Conservation (phyloP, 371 early-diverging fungal genomes). For the Mortierella sp. region DNA sequence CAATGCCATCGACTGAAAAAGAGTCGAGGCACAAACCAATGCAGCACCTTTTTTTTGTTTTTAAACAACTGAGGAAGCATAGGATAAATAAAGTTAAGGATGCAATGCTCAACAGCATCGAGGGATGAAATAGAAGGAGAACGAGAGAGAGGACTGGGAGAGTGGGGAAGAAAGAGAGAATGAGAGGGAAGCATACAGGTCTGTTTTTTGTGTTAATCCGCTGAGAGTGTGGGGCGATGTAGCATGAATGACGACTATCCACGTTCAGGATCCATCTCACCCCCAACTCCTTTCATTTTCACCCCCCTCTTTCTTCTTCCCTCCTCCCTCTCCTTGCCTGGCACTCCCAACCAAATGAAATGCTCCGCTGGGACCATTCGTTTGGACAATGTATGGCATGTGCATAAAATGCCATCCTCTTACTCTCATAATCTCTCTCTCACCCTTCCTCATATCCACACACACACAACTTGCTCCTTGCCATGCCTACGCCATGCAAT, state of each 20-base stretch:
- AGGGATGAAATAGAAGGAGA: background rate
- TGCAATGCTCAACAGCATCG: background rate
- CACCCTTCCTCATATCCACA: background rate
- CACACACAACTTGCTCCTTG: constrained; percentile 2
- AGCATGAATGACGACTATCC: background rate
- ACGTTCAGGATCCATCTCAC: constrained; percentile 1
- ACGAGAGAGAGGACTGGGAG: constrained; percentile 6
- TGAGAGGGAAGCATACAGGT: background rate
- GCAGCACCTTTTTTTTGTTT: background rate
- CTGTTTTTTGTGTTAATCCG: background rate
- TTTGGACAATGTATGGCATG: background rate
- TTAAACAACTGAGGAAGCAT: background rate
- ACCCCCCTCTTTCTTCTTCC: background rate
- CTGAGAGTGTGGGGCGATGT: background rate
- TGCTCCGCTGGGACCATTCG: background rate
- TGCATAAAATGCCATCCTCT: background rate
- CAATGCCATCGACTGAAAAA: background rate
- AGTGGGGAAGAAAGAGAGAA: background rate
- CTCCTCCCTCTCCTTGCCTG: background rate
- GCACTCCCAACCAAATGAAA: background rate
- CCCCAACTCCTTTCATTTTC: background rate
- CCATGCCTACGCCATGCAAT: background rate
- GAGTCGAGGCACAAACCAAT: background rate
- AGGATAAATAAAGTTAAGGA: background rate
- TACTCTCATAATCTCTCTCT: background rate